These are phyloP conservation scores for Boechera retrofracta DNA, from an alignment of 345 rosid genomes.

Conservation along the genomic window DNA sequence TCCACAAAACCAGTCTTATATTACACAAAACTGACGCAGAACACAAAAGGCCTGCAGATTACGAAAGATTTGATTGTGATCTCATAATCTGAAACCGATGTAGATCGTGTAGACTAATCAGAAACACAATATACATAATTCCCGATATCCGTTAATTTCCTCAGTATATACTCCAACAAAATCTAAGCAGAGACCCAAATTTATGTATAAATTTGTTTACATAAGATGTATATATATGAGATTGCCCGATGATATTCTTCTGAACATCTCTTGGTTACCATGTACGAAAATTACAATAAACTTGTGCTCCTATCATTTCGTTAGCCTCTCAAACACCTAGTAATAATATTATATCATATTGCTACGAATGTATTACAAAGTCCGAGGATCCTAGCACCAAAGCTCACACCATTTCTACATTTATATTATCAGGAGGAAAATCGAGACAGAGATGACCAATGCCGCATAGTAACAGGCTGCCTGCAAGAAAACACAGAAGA, in stretches of 20 bases:
- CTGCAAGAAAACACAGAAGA: conserved; percentile 48
- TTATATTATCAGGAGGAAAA: conserved; percentile 48
- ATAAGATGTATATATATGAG: conserved; percentile 21
- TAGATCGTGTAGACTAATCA: background rate
- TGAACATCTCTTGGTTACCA: background rate
- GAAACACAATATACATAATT: conserved; percentile 13
- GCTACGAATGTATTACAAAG: conserved; percentile 14
- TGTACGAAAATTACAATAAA: conserved; percentile 32
- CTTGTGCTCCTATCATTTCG: conserved; percentile 30
- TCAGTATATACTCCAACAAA: background rate
- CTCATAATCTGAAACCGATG: background rate
- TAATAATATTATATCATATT: conserved; percentile 25
- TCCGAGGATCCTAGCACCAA: conserved; percentile 30
- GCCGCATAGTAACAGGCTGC: conserved; percentile 38
- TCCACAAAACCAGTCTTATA: conserved; percentile 5
- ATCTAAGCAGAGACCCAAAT: background rate
- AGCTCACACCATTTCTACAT: conserved; percentile 28
- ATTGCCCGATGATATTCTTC: background rate
- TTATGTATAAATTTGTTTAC: conserved; percentile 21
- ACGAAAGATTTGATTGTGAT: background rate
- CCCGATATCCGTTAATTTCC: background rate
- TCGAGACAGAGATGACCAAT: conserved; percentile 46
- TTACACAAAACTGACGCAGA: background rate
- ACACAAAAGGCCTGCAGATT: background rate
- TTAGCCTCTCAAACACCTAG: conserved; percentile 29